A percentile compares a stretch with the other conserved stretches of the same genome.
phyloP scores from a whole-genome alignment of 192 early-diverging fungal genomes.

The Backusella circina region DNA sequence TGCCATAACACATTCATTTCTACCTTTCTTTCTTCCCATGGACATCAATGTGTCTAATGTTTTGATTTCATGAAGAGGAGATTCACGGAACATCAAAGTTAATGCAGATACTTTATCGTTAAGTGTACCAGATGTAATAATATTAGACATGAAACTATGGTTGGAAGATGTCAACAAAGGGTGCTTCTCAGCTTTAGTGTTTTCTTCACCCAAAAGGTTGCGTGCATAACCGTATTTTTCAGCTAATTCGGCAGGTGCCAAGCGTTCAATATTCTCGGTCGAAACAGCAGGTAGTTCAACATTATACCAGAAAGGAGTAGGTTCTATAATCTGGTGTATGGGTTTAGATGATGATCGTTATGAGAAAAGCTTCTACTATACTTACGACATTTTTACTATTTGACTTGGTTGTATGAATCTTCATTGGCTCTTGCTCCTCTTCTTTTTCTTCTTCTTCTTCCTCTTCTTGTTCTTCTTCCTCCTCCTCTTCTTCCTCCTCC shows the following conservation, averaged over 20 bases:
- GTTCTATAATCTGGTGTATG: slow-evolving; percentile 21
- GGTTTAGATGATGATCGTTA: neutral
- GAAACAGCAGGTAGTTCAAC: slow-evolving; percentile 12
- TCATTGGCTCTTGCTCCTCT: neutral
- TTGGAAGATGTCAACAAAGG: slow-evolving; percentile 71
- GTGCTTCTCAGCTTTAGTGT: slow-evolving; percentile 49
- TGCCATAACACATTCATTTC: slow-evolving; percentile 82
- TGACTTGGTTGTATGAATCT: neutral
- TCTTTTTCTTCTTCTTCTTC: slow-evolving; percentile 13
- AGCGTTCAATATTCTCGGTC: neutral
- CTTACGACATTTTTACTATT: neutral
- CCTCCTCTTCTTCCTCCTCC: slow-evolving; percentile 12
- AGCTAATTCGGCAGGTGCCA: slow-evolving; percentile 8
- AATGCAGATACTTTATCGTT: slow-evolving; percentile 93
- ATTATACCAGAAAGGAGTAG: slow-evolving; percentile 31
- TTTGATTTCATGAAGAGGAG: slow-evolving; percentile 77
- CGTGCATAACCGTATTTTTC: slow-evolving; percentile 46
- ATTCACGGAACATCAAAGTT: slow-evolving; percentile 88
- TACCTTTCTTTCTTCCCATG: slow-evolving; percentile 89
- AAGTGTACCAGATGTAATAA: slow-evolving; percentile 88
- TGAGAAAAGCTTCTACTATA: neutral
- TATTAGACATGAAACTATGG: slow-evolving; percentile 80
- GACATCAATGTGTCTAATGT: slow-evolving; percentile 72
- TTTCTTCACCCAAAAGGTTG: slow-evolving; percentile 64
- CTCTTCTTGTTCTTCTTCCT: slow-evolving; percentile 5